phyloP scores from a whole-genome alignment of 352 stramenopile species.

The Globisporangium echinulatum region DNA sequence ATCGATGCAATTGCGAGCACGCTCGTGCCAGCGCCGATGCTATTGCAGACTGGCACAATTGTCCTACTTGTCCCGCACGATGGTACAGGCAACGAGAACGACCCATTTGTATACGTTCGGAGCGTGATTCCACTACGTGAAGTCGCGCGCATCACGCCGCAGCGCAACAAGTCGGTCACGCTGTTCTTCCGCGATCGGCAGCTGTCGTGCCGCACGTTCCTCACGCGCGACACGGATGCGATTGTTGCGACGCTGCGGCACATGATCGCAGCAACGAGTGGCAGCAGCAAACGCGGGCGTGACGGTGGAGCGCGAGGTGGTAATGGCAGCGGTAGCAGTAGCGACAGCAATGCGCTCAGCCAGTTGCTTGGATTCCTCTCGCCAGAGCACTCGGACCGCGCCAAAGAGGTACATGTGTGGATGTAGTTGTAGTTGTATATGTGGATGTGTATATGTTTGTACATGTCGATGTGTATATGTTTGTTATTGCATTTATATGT shows the following conservation, averaged over 20 bases:
- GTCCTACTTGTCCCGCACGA: conserved; percentile 32
- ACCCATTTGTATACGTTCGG: conserved; percentile 51
- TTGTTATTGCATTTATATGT: too few species aligned
- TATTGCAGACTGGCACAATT: conserved; percentile 64
- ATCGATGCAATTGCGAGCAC: conserved; percentile 49
- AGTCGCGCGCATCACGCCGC: conserved; percentile 68
- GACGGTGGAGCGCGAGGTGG: conserved; percentile 18
- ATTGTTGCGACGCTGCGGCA: conserved; percentile 57
- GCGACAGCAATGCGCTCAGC: conserved; percentile 22
- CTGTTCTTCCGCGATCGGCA: conserved; percentile 71
- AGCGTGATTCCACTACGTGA: conserved; percentile 62
- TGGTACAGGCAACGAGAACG: conserved; percentile 10
- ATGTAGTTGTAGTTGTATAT: background rate
- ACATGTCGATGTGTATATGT: too few species aligned
- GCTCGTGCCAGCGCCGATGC: conserved; percentile 51
- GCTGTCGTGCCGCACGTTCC: conserved; percentile 57
- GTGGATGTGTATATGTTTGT: too few species aligned
- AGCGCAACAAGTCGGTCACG: conserved; percentile 68
- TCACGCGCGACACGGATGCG: conserved; percentile 63
- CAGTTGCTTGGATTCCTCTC: conserved; percentile 66
- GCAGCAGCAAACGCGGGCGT: conserved; percentile 27
- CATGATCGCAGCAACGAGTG: conserved; percentile 46
- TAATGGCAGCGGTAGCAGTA: conserved; percentile 4
- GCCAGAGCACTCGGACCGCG: conserved; percentile 62
- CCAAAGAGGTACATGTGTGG: conserved; percentile 44